Conservation (phyloP, 2,329 filamentous ascomycete species). For the Decorospora gaudefroyi region DNA sequence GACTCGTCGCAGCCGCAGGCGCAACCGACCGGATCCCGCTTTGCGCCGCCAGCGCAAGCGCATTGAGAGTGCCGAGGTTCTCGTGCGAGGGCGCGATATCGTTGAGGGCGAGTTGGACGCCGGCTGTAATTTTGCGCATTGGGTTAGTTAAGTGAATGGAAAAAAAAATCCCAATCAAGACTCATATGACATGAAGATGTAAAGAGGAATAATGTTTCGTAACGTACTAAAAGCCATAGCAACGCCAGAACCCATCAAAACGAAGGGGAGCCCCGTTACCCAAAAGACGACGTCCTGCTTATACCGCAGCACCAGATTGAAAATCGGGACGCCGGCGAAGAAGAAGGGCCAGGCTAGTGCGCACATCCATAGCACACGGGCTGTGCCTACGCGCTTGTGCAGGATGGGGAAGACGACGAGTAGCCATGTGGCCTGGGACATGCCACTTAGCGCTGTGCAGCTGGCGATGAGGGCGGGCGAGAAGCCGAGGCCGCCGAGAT, state of each 20-base stretch:
- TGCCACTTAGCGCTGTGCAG: conserved; percentile 67
- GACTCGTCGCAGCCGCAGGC: conserved; percentile 66
- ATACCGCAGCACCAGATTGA: conserved; percentile 61
- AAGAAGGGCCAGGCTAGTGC: conserved; percentile 66
- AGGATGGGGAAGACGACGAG: conserved; percentile 70
- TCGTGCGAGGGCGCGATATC: conserved; percentile 69
- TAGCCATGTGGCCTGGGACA: conserved; percentile 72
- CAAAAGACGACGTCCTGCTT: conserved; percentile 61
- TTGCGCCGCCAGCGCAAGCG: conserved; percentile 64
- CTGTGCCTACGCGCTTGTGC: conserved; percentile 69
- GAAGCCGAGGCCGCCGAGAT: conserved; percentile 69
- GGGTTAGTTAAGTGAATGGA: no score
- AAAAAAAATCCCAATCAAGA: no score
- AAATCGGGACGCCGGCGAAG: conserved; percentile 59
- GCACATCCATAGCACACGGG: conserved; percentile 64
- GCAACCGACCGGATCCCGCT: conserved; percentile 67
- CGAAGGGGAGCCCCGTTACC: conserved; percentile 52
- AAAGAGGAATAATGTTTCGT: no score
- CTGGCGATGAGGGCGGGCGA: conserved; percentile 65
- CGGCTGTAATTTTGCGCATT: no score
- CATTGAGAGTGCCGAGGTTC: conserved; percentile 73
- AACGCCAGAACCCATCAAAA: conserved; percentile 65
- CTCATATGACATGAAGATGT: no score
- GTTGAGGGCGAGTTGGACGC: conserved; percentile 73
- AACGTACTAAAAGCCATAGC: conserved; percentile 72